phyloP scores from a whole-genome alignment of 1,284 basidiomycete genomes.

The Cryptococcus sp. region DNA sequence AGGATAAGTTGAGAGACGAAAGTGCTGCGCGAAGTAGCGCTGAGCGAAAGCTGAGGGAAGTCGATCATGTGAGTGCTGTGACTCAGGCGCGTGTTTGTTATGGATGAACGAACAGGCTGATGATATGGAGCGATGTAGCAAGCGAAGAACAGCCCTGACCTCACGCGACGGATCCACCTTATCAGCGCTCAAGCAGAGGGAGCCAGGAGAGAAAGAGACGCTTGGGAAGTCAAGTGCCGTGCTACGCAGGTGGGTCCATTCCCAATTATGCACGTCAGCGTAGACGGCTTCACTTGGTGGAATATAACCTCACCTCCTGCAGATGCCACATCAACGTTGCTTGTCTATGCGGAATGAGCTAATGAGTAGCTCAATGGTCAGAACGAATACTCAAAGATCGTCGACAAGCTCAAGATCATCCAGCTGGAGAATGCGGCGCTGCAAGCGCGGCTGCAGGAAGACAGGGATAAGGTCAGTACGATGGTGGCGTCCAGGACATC shows the following conservation, averaged over 20 bases:
- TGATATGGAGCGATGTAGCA: too few relatives aligned
- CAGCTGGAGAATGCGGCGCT: conserved; percentile 16
- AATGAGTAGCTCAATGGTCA: background rate
- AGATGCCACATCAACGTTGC: too few relatives aligned
- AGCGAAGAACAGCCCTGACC: too few relatives aligned
- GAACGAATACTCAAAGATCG: conserved; percentile 13
- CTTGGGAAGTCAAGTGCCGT: background rate
- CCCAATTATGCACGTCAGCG: too few relatives aligned
- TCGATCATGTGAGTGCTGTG: conserved; percentile 1
- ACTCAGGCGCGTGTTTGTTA: too few relatives aligned
- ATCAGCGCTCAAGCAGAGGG: background rate
- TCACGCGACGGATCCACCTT: too few relatives aligned
- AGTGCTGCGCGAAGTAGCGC: background rate
- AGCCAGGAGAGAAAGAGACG: background rate
- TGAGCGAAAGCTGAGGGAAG: conserved; percentile 9
- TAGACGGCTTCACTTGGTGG: too few relatives aligned
- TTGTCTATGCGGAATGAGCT: too few relatives aligned
- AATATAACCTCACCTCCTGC: too few relatives aligned
- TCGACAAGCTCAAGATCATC: conserved; percentile 18
- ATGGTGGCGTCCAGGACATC: too few relatives aligned
- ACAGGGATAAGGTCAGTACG: conserved; percentile 10
- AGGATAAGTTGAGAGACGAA: background rate
- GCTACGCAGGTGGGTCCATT: background rate
- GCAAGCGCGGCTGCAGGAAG: conserved; percentile 12
- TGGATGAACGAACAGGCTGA: too few relatives aligned